These are phyloP conservation scores for Neltuma alba DNA, from an alignment of 306 rosid genomes.

Conservation along the genomic window DNA sequence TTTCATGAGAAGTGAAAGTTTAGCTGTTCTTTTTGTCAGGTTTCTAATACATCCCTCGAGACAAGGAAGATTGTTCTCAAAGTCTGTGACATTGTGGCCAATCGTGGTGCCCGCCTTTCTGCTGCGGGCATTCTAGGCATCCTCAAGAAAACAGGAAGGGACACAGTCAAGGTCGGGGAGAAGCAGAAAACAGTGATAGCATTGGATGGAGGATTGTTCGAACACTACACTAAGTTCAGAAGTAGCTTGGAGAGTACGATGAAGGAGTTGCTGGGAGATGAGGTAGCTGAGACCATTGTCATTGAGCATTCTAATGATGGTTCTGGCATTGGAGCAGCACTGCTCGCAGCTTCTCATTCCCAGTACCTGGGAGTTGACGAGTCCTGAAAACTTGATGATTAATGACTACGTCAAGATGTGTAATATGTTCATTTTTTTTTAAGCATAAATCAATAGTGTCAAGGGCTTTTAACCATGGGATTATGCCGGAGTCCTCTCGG, in stretches of 20 bases:
- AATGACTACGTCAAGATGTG: slow-evolving; percentile 36
- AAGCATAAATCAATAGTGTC: slow-evolving; percentile 10
- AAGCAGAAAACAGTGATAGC: slow-evolving; percentile 79
- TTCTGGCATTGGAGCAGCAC: slow-evolving; percentile 95
- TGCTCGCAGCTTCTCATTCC: slow-evolving; percentile 94
- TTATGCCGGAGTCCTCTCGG: slow-evolving; percentile 30
- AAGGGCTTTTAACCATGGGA: slow-evolving; percentile 35
- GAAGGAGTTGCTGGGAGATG: slow-evolving; percentile 79
- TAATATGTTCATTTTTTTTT: slow-evolving; percentile 36
- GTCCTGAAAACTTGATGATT: slow-evolving; percentile 44
- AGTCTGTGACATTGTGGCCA: slow-evolving; percentile 77
- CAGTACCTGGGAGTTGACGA: slow-evolving; percentile 69
- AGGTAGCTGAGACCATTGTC: slow-evolving; percentile 57
- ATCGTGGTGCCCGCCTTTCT: slow-evolving; percentile 84
- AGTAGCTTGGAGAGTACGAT: slow-evolving; percentile 75
- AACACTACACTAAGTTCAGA: slow-evolving; percentile 80
- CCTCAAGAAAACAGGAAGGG: slow-evolving; percentile 89
- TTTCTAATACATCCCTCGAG: slow-evolving; percentile 72
- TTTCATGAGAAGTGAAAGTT: neutral
- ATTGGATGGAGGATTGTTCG: slow-evolving; percentile 91
- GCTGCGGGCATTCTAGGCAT: slow-evolving; percentile 89
- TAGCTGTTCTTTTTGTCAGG: slow-evolving; percentile 46
- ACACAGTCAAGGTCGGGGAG: slow-evolving; percentile 62
- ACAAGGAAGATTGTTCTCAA: slow-evolving; percentile 63
- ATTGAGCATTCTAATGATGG: slow-evolving; percentile 83